Base-by-base conservation (phyloP, 1,284 basidiomycete genomes). In the Naganishia sp. region DNA sequence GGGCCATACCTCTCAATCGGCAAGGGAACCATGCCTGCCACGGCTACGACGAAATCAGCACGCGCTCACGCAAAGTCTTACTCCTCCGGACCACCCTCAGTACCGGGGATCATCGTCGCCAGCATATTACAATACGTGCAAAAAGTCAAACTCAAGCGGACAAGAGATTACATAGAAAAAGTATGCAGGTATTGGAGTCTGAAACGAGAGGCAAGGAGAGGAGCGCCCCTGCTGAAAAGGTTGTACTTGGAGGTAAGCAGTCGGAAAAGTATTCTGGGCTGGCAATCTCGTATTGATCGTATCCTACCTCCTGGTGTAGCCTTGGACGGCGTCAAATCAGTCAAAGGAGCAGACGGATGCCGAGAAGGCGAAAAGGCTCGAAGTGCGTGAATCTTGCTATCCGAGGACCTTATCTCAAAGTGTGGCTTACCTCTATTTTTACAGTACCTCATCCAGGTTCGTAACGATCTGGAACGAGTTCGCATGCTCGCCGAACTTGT, bases 181-280 rank as follows among this genome's bases (percentile, higher is more conserved):
- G 83, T 95, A 43, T 94, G 91, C 72, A 86, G 88, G 72, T 99
- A 97, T 76, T 99, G 95, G 95, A 97, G 94, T 75, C 78, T 99
- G 77, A 98, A 99, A 79, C 83, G 95, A 6, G 94, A 99, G 77
- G 90, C 87, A 0, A 85, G 95, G 68, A 82, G 95, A 49, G 96
- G 96, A 2, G 96, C 96, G 2, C 94, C 95, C 2, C 78, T 99
- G 60, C 81, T 99, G 72, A 99, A 98, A 79, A 80, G 96, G 56
- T 79, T 99, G 61, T 94, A 99, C 80, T 82, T 99, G 39, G 95
- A 99, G 78, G 83, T 83, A 67, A 69, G 80, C 66, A 18, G 21
- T 50, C 23, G n/a, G 49, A 13, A 13, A 13, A 21, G 10, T 18
- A 15, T 15, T 50, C 21, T 6, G 1, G 7, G 25, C 23, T 23